Conservation (phyloP, 2,329 filamentous ascomycete genomes). For the Ampelomyces quisqualis region DNA sequence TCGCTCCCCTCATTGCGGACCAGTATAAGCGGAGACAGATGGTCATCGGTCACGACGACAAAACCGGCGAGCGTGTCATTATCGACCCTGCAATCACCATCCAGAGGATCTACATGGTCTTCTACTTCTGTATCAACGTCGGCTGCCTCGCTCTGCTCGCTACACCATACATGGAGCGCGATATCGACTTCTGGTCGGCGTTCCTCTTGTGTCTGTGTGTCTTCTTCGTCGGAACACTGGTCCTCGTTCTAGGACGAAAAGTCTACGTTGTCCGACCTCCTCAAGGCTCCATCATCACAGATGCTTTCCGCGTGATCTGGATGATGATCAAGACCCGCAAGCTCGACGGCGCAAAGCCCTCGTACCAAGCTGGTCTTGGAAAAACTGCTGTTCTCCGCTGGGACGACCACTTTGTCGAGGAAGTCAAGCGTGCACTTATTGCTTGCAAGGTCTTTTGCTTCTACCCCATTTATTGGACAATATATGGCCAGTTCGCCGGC, state of each 20-base stretch:
- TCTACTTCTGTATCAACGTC: conserved; percentile 72
- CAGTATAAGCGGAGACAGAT: conserved; percentile 49
- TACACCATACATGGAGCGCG: conserved; percentile 69
- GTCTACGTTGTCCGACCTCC: conserved; percentile 44
- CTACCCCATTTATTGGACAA: conserved; percentile 52
- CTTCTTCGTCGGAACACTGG: conserved; percentile 64
- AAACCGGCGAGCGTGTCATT: conserved; percentile 50
- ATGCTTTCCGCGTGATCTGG: conserved; percentile 60
- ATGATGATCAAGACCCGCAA: conserved; percentile 58
- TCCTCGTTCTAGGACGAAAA: conserved; percentile 47
- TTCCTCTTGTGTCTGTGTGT: conserved; percentile 64
- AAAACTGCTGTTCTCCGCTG: conserved; percentile 52
- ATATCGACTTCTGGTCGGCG: conserved; percentile 69
- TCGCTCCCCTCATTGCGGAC: conserved; percentile 56
- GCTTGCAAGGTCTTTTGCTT: conserved; percentile 68
- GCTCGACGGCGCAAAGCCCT: conserved; percentile 66
- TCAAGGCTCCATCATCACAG: conserved; percentile 42
- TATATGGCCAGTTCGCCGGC: conserved; percentile 46
- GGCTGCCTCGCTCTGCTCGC: conserved; percentile 68
- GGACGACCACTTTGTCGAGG: conserved; percentile 71
- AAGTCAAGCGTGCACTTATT: conserved; percentile 65
- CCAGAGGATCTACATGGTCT: conserved; percentile 59
- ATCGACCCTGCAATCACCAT: conserved; percentile 52
- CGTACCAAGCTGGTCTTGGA: conserved; percentile 59
- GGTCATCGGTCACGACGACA: conserved; percentile 45